Conservation (phyloP, 2,329 filamentous ascomycete genomes). For the Colletotrichum sp. region DNA sequence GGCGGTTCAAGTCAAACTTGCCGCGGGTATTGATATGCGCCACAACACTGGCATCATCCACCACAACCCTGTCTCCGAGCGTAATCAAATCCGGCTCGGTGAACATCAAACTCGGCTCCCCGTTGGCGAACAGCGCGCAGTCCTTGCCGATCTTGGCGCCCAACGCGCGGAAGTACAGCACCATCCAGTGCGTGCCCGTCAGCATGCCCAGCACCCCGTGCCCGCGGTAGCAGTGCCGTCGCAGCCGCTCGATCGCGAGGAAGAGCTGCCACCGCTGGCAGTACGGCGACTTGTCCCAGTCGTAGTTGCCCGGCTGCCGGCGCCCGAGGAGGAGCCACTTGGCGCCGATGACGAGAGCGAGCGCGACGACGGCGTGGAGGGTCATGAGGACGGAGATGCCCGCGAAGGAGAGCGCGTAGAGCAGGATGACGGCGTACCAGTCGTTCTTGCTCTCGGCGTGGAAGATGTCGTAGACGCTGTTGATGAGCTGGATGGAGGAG, state of each 20-base stretch:
- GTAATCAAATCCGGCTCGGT: conserved; percentile 63
- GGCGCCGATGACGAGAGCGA: conserved; percentile 46
- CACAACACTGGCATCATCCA: conserved; percentile 62
- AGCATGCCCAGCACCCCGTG: conserved; percentile 57
- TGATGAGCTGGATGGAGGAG: conserved; percentile 51
- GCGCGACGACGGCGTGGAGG: conserved; percentile 45
- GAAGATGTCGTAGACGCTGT: conserved; percentile 29
- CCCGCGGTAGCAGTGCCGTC: conserved; percentile 53
- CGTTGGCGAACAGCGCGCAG: conserved; percentile 60
- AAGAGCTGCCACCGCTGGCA: conserved; percentile 65
- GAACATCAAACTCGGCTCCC: conserved; percentile 56
- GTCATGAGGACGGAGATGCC: conserved; percentile 48
- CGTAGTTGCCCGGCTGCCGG: conserved; percentile 55
- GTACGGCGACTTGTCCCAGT: conserved; percentile 62
- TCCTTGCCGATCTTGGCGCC: conserved; percentile 59
- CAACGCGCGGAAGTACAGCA: conserved; percentile 57
- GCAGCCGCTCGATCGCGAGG: conserved; percentile 54
- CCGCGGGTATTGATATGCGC: conserved; percentile 62
- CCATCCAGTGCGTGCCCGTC: conserved; percentile 57
- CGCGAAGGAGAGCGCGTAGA: conserved; percentile 45
- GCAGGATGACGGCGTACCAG: conserved; percentile 36
- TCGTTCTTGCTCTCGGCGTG: conserved; percentile 22
- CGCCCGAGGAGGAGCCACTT: conserved; percentile 60
- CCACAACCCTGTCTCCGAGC: conserved; percentile 55
- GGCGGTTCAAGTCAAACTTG: conserved; percentile 58